Evolutionary conservation across 2,329 filamentous ascomycete species (phyloP), one percentile per base, ranked within the genome.

Genomic region (Monosporascus sp.): DNA sequence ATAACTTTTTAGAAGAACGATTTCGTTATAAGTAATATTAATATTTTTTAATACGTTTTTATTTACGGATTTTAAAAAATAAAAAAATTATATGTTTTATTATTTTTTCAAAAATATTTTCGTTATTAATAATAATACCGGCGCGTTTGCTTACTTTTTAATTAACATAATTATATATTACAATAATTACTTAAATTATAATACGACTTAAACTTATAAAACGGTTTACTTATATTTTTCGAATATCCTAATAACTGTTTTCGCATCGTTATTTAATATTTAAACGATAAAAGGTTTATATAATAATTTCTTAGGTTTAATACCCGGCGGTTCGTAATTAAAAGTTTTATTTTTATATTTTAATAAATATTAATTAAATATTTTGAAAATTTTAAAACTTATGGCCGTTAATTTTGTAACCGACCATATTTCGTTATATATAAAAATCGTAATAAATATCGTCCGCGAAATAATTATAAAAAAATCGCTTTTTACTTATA

Each of bases 41-140:
- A 80, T 31, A 70, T 74, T 0, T 81, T 81, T 0, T 81, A 74
- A 64, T 84, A 80, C 0, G 70, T 76, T 0, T 85, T 85, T 62
- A 78, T 86, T n/a, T 85, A 81, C 52, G 81, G 82, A 1, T 78
- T 77, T 2, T 80, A 85, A 60, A 81, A 81, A 1, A 78, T 75
- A 40, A 0, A 85, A 85, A 59, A 79, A 75, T 18, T 78, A 85
- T 53, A 83, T 80, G 0, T 68, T 82, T 1, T 76, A 76, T 0
- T 81, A 75, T 57, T 70, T 85, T 35, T 67, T 84, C 1, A 79
- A 63, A 40, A 59, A 53, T 28, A 47, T 62, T 1, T 63, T 74
- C 1, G 49, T 72, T 6, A 54, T 61, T 0, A 68, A 67, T 0
- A 54, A 51, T 22, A 58, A 63, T 3, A 61, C 76, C 2, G 77